Conservation (phyloP, 2,329 filamentous ascomycete genomes). For the Penicillium thymicola region DNA sequence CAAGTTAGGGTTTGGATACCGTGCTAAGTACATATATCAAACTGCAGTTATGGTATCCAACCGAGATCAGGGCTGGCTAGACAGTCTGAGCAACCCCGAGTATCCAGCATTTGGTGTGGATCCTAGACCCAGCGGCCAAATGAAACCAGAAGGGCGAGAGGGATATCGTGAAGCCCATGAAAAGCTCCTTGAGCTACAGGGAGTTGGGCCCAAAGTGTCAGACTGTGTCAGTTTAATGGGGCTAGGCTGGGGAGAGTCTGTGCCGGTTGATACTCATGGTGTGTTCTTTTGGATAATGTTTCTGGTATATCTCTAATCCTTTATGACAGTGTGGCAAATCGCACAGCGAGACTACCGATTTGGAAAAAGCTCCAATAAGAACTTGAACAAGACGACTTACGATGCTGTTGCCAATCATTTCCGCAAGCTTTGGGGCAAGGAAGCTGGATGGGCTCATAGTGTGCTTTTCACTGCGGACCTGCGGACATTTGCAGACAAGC, state of each 20-base stretch:
- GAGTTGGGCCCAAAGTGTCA: slow-evolving; percentile 93
- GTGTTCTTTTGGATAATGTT: slow-evolving; percentile 15
- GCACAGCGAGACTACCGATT: slow-evolving; percentile 95
- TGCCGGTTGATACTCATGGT: slow-evolving; percentile 92
- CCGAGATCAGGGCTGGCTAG: slow-evolving; percentile 70
- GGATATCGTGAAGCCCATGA: slow-evolving; percentile 80
- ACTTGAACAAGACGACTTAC: slow-evolving; percentile 83
- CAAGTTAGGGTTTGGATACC: slow-evolving; percentile 86
- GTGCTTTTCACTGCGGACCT: slow-evolving; percentile 94
- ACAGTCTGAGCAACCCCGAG: slow-evolving; percentile 73
- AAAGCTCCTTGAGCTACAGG: slow-evolving; percentile 71
- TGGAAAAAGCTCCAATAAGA: slow-evolving; percentile 75
- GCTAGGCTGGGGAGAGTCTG: slow-evolving; percentile 88
- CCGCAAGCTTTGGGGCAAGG: slow-evolving; percentile 80
- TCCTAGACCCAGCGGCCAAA: slow-evolving; percentile 45
- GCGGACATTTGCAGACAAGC: slow-evolving; percentile 71
- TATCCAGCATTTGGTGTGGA: slow-evolving; percentile 57
- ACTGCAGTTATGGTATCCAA: slow-evolving; percentile 73
- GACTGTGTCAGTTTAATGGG: slow-evolving; percentile 98
- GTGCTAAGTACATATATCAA: slow-evolving; percentile 85
- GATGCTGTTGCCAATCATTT: slow-evolving; percentile 90
- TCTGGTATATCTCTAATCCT: slow-evolving; percentile 2
- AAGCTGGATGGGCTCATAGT: slow-evolving; percentile 96
- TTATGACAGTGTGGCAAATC: slow-evolving; percentile 79
- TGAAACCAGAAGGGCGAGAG: slow-evolving; percentile 51